These are phyloP conservation scores for Tuber melanosporum DNA, from an alignment of 495 filamentous ascomycete species.

Conservation along the genomic window DNA sequence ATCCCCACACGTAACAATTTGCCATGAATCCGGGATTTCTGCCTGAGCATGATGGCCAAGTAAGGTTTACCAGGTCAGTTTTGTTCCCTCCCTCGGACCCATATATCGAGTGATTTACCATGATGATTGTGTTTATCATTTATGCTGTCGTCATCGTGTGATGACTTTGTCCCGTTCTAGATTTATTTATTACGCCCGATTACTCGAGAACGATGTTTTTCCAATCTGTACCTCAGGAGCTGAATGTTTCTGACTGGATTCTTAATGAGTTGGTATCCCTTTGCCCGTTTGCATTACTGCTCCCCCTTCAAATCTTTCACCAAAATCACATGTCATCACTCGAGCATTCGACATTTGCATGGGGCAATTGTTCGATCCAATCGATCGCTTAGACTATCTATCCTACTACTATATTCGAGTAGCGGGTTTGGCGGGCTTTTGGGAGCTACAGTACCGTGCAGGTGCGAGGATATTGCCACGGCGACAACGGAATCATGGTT, in stretches of 20 bases:
- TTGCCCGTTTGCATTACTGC: background rate
- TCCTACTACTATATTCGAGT: too few species aligned
- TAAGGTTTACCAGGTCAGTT: background rate
- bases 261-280: background rate
- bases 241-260: background rate
- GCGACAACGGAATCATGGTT: too few species aligned
- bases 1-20: background rate
- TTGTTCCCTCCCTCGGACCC: accelerated
- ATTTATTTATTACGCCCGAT: background rate
- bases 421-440: too few species aligned
- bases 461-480: too few species aligned
- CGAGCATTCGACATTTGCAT: background rate
- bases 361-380: background rate
- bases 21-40: background rate
- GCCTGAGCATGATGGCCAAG: background rate
- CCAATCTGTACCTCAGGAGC: background rate
- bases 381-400: background rate
- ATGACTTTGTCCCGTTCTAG: background rate
- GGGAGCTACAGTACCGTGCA: too few species aligned
- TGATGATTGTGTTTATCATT: background rate
- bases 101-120: background rate
- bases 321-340: background rate
- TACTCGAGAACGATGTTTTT: background rate
- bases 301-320: background rate
- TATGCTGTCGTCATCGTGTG: background rate